These are phyloP conservation scores for Fraxinus anomala DNA, from an alignment of 257 asterid species.

Conservation along the genomic window DNA sequence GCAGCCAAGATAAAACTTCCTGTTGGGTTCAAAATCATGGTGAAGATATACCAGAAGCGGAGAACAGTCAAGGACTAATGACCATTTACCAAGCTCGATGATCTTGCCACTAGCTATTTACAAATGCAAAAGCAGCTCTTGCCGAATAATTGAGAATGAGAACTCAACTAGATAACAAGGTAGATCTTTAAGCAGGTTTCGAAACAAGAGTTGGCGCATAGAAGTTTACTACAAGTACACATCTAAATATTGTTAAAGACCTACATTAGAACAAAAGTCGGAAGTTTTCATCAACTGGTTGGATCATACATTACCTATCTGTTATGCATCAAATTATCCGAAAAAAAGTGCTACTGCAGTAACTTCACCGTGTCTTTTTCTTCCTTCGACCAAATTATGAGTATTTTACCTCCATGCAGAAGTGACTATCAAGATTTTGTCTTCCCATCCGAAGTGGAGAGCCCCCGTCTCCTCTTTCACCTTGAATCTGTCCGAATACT, in stretches of 20 bases:
- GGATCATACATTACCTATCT: conserved; percentile 8
- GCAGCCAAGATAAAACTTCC: background rate
- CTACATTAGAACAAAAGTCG: conserved; percentile 13
- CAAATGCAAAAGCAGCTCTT: background rate
- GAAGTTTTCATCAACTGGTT: background rate
- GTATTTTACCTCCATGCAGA: conserved; percentile 70
- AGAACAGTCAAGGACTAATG: background rate
- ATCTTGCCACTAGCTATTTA: background rate
- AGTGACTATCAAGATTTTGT: conserved; percentile 68
- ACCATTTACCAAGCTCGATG: background rate
- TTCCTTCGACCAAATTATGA: background rate
- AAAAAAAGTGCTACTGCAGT: conserved; percentile 10
- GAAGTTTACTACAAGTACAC: background rate
- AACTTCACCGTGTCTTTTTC: background rate
- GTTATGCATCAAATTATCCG: background rate
- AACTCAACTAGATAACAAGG: conserved; percentile 29
- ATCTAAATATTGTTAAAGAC: background rate
- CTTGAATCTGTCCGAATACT: conserved; percentile 70
- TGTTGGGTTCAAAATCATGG: background rate
- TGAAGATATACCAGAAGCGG: background rate
- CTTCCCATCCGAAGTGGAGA: conserved; percentile 94
- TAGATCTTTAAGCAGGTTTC: background rate
- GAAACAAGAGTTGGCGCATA: background rate
- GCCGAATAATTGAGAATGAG: background rate
- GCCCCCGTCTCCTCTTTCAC: conserved; percentile 69